Evolutionary conservation across 176 grass and related monocot genomes (phyloP), one percentile per base, ranked within the genome.

Genomic region (Tillandsia leiboldiana): DNA sequence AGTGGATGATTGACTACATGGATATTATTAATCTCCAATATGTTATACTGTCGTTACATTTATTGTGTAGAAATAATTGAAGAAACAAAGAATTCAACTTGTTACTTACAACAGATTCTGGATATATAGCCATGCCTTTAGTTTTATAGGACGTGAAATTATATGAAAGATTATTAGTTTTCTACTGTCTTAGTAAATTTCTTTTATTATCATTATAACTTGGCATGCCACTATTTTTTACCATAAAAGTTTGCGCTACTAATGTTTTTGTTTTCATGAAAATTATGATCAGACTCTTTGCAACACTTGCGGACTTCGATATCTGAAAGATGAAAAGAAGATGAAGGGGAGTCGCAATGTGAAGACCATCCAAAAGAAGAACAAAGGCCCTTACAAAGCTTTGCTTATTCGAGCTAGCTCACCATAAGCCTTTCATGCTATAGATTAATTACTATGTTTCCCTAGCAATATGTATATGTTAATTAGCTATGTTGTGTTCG

Each of bases 271-370:
- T 50, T 14, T 71, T 78, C 14, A 26, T 51, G 53, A 50, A 26
- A 77, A 49, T 17, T 11, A 49, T 71, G 1, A 49, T 51, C 49
- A 72, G 68, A 79, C 68, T 49, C 28, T 78, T 3, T 79, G 68
- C 20, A 72, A 79, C 51, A 67, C 42, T 20, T 79, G 68, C 12
- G 77, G 77, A 9, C 11, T 66, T 22, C 27, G 24, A 15, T 72
- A 72, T 26, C 63, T 13, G 8, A 79, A 54, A 27, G 53, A 70
- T 9, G 48, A 70, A 24, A 49, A 79, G 10, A 53, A 48, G 26
- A 51, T 2, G n/a, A 27, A 4, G 49, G 69, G 18, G 9, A 52
- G 27, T 22, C 20, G 48, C 50, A 18, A 11, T 10, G 18, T 23
- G 13, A 20, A 61, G 56, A 15, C 56, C 22, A 10, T 20, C 10